Evolutionary conservation across 495 filamentous ascomycete genomes (phyloP), one percentile per base, ranked within the genome.

Genomic region (Durotheca rogersii): DNA sequence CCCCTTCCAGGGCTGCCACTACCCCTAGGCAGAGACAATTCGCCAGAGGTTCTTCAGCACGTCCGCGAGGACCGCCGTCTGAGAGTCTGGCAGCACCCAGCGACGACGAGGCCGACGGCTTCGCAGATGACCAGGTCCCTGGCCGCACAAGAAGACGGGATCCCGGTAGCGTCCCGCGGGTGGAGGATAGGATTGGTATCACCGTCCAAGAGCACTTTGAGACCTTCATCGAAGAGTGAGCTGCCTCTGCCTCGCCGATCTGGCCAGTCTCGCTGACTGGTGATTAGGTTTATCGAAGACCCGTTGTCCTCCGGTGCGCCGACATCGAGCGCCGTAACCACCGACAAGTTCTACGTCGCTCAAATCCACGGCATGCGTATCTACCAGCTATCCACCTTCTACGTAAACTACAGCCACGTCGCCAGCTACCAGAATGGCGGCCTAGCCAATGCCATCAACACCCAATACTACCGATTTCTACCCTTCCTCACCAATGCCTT

Each of bases 341-440:
- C 86, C 15, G 87, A 95, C 67, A 93, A 89, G 65, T 96, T 96
- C 75, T 99, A 99, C 69, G 80, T 99, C 57, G 89, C 89, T 12
- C 94, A 96, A 65, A 93, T 99, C 47, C 87, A 95, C 60, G 89
- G 88, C 45, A 83, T 99, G 79, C 76, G 80, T 15, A 84, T 82
- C 45, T 90, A 88, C 67, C 81, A 85, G 51, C 77, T 95, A n/a
- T 96, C 91, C 1, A 99, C 93, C 4, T 83, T 97, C 31, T 99
- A 97, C 66, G 88, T 99, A 61, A 94, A 99, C 70, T 99, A 84
- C 73, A 88, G 81, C 39, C 93, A 99, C 69, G 69, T 99, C 29
- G 76, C 84, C 14, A 77, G 78, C 5, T 78, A 79, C 60, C 78
- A 83, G 48, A 81, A 86, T 48, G 87, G 87, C 17, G 80, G 83